Evolutionary conservation across 768 basidiomycete genomes (phyloP).

Genomic region (Cubamyces lactineus): DNA sequence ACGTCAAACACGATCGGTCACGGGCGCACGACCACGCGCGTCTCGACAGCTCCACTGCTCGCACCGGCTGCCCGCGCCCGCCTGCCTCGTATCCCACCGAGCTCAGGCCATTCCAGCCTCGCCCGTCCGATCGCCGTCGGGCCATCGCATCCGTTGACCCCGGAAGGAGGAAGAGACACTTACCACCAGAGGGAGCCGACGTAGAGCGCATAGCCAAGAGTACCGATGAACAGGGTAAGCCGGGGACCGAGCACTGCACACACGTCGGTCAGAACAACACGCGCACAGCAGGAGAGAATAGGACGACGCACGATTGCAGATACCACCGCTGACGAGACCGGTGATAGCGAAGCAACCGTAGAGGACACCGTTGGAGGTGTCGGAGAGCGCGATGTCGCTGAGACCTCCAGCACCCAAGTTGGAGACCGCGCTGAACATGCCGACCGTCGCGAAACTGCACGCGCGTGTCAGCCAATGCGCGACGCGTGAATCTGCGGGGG

Average conservation of each 20-base stretch:
- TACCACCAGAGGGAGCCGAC: constrained; percentile 51
- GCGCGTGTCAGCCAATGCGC: not conserved
- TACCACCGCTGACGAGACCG: constrained; percentile 44
- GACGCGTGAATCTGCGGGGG: not conserved
- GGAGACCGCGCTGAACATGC: constrained; percentile 45
- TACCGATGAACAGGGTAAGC: constrained; percentile 52
- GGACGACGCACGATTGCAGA: constrained; percentile 37
- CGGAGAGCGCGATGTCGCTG: constrained; percentile 43
- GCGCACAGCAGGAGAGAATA: not conserved
- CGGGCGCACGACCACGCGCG: not conserved
- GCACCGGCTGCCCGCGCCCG: constrained; percentile 24
- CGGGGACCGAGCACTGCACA: constrained; percentile 49
- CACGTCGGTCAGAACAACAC: not conserved
- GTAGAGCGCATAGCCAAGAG: constrained; percentile 55
- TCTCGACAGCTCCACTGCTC: too few species aligned
- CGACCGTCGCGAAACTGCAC: constrained; percentile 39
- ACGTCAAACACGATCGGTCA: constrained; percentile 4
- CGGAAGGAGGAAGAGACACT: constrained; percentile 16
- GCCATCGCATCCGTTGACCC: not conserved
- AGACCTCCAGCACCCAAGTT: constrained; percentile 45
- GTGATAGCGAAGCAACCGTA: constrained; percentile 48
- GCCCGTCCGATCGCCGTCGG: not conserved
- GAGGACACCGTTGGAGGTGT: constrained; percentile 45
- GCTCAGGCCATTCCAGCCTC: not conserved
- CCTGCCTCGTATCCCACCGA: not conserved